Evolutionary conservation across 148 eudicot genomes (phyloP), one percentile per base, ranked within the genome.

Genomic region (Silene conica): DNA sequence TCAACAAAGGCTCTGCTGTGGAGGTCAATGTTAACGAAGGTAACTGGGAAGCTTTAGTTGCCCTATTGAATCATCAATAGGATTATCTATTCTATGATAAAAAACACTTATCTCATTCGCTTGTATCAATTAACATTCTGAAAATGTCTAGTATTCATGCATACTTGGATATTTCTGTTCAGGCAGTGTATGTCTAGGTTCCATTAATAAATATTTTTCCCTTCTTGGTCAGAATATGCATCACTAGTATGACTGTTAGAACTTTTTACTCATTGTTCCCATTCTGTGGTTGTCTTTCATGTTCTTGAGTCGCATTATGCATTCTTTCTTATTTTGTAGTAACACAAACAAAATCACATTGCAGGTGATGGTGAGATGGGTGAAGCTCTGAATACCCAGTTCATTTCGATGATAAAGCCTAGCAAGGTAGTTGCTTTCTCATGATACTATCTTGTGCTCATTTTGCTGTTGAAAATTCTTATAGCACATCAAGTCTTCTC

Each of bases 361-460:
- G 79, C 78, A 71, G 78, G 58, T 75, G 80, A 73, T 18, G 63
- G 63, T 45, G 74, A 62, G 7, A 69, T 65, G 65, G 73, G 52
- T 12, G 83, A 43, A 63, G 56, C 76, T 25, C 71, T 61, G 38
- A 72, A 34, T 73, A 63, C 73, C 52, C 66, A 74, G 66, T 83
- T 81, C 70, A 52, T n/a, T 41, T 14, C 25, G 61, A 75, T 74
- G 3, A 83, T 76, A 72, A 73, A 76, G 70, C 74, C 78, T 72
- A 71, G 21, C 31, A 41, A 82, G 91, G 91, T 85, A 80, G 57
- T 62, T 67, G 31, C 34, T 64, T 12, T 25, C 50, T 22, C 60
- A 11, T 50, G 50, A 64, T n/a, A 26, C 74, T 65, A 54, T 48
- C 9, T 70, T 58, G 57, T 22, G 31, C 59, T 34, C 34, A 28